Evolutionary conservation across 805 yeast genomes (phyloP).

Genomic region (Wickerhamomyces subpelliculosus): DNA sequence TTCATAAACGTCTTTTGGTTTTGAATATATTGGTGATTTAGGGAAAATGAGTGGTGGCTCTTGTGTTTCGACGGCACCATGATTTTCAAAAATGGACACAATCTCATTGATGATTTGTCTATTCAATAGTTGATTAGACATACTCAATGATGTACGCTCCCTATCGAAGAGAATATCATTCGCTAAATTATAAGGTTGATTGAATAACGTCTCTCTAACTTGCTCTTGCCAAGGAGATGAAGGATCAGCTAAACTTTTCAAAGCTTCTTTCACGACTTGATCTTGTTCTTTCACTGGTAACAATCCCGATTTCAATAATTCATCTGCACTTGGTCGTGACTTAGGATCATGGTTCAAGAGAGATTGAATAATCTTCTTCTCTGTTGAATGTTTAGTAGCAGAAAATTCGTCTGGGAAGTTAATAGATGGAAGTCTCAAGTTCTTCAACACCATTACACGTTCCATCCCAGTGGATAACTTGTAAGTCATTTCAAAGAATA

Average conservation of each 20-base stretch:
- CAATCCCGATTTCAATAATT: constrained; percentile 70
- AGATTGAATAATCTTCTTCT: constrained; percentile 57
- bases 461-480: constrained; percentile 91
- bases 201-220: constrained; percentile 78
- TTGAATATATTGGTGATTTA: constrained; percentile 61
- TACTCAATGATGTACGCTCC: constrained; percentile 18
- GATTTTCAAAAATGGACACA: constrained; percentile 57
- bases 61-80: constrained; percentile 82
- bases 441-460: constrained; percentile 64
- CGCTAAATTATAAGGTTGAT: constrained; percentile 80
- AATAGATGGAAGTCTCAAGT: constrained; percentile 50
- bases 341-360: constrained; percentile 75
- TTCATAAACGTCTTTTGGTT: constrained; percentile 67
- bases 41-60: constrained; percentile 71
- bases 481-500: constrained; percentile 92
- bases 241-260: constrained; percentile 79
- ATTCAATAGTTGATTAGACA: constrained; percentile 49
- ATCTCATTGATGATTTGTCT: constrained; percentile 56
- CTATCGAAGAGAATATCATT: constrained; percentile 78
- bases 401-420: constrained; percentile 70
- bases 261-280: constrained; percentile 79
- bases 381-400: constrained; percentile 41
- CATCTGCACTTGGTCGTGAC: constrained; percentile 73
- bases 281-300: constrained; percentile 89
- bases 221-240: constrained; percentile 93